A percentile compares a stretch with the other conserved stretches of the same genome.
Evolutionary conservation across 1,139 yeast species (phyloP).

Genomic region (Scheffersomyces insectosa): DNA sequence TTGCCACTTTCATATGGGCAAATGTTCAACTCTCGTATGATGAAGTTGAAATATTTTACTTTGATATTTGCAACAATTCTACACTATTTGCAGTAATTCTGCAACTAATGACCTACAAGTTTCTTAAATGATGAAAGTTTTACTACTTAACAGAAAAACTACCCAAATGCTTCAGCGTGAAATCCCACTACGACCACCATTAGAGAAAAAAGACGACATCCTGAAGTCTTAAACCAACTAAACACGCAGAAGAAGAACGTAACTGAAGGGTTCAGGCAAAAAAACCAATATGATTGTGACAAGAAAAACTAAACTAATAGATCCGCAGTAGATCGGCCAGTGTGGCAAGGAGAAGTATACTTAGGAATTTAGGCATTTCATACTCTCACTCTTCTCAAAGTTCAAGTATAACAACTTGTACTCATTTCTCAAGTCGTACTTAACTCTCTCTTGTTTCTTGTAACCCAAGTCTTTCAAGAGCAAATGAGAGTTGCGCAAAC

Average conservation of each 20-base stretch:
- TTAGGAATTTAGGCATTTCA: no score
- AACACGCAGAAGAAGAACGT: background rate
- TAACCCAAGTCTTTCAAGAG: constrained; percentile 51
- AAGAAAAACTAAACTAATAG: background rate
- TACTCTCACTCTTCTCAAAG: constrained; percentile 29
- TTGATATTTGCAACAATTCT: no score
- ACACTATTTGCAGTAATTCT: no score
- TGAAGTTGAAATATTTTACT: no score
- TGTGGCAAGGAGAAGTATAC: no score
- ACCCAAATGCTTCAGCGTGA: no score
- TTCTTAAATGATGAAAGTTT: no score
- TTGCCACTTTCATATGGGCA: no score
- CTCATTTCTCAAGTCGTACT: constrained; percentile 63
- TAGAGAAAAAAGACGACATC: constrained; percentile 1
- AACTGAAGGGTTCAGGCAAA: background rate
- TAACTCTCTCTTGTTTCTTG: constrained; percentile 62
- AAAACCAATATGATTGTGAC: background rate
- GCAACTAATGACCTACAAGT: no score
- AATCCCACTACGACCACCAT: background rate
- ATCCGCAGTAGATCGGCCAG: no score
- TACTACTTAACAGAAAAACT: no score
- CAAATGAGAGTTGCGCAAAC: constrained; percentile 33
- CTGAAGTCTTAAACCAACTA: background rate
- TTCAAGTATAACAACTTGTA: constrained; percentile 51
- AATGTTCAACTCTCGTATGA: no score